phyloP scores from a whole-genome alignment of 2,329 filamentous ascomycete species.

The Monilinia aucupariae region DNA sequence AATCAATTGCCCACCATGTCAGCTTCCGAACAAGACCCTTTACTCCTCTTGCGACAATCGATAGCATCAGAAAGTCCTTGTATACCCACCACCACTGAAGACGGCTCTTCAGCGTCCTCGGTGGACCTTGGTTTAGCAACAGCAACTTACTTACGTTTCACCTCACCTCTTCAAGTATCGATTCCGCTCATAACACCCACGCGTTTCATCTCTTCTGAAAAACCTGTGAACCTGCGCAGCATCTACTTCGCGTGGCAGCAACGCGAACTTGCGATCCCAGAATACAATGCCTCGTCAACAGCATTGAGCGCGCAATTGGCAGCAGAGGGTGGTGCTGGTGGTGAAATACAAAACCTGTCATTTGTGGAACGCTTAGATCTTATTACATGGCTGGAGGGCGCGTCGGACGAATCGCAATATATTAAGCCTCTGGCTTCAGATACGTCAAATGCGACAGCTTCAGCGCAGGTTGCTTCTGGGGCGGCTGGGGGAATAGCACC shows the following conservation, averaged over 20 bases:
- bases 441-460: conserved; percentile 39
- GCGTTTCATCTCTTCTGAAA: conserved; percentile 75
- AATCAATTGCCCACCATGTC: conserved; percentile 35
- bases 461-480: conserved; percentile 44
- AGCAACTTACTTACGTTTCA: conserved; percentile 76
- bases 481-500: conserved; percentile 39
- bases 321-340: conserved; percentile 47
- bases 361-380: conserved; percentile 90
- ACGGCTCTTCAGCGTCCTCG: conserved; percentile 57
- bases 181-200: conserved; percentile 70
- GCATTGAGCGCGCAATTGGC: conserved; percentile 71
- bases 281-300: conserved; percentile 82
- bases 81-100: conserved; percentile 66
- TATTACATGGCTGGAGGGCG: conserved; percentile 88
- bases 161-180: conserved; percentile 51
- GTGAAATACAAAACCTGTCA: conserved; percentile 76
- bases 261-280: conserved; percentile 80
- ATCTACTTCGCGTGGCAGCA: conserved; percentile 97
- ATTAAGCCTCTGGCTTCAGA: conserved; percentile 78
- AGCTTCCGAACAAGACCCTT: conserved; percentile 59
- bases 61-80: conserved; percentile 67
- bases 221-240: conserved; percentile 77
- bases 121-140: conserved; percentile 56
- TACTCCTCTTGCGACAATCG: conserved; percentile 76
- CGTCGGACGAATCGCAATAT: conserved; percentile 84